phyloP scores from a whole-genome alignment of 1,284 basidiomycete species.

The Ustilago hordei region DNA sequence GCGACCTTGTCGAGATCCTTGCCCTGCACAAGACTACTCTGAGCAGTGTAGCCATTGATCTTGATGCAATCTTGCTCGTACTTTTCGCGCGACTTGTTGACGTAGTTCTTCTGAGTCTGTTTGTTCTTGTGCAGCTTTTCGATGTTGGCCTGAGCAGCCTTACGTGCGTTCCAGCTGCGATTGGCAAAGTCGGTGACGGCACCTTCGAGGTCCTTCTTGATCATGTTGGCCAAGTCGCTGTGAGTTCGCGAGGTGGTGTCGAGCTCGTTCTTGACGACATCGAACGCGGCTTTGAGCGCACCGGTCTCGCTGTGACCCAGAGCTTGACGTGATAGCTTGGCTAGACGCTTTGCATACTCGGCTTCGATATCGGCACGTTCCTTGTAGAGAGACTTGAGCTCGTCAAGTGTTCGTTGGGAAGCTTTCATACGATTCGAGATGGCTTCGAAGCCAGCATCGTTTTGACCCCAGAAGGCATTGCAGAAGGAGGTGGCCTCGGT shows the following conservation, averaged over 20 bases:
- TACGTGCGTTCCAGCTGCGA: conserved; percentile 56
- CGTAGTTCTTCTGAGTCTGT: conserved; percentile 66
- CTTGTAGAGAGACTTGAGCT: conserved; percentile 86
- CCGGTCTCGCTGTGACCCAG: conserved; percentile 92
- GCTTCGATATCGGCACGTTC: conserved; percentile 91
- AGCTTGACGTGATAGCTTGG: conserved; percentile 81
- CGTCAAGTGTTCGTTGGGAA: conserved; percentile 87
- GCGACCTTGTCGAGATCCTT: conserved; percentile 91
- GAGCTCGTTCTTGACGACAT: conserved; percentile 83
- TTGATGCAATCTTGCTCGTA: conserved; percentile 93
- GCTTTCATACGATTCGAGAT: conserved; percentile 88
- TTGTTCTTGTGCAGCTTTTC: conserved; percentile 68
- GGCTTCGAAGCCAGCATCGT: conserved; percentile 88
- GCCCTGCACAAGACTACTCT: conserved; percentile 91
- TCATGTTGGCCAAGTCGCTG: conserved; percentile 78
- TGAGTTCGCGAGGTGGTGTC: conserved; percentile 83
- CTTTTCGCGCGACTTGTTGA: conserved; percentile 81
- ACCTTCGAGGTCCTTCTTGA: conserved; percentile 82
- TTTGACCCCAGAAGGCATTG: conserved; percentile 87
- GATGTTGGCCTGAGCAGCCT: conserved; percentile 56
- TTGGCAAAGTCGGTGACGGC: conserved; percentile 63
- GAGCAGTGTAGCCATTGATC: conserved; percentile 95
- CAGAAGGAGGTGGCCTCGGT: conserved; percentile 80
- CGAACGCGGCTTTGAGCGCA: conserved; percentile 83
- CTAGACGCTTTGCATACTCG: conserved; percentile 89